Evolutionary conservation across 1,139 yeast genomes (phyloP).

Genomic region (Saccharomyces hybrid): DNA sequence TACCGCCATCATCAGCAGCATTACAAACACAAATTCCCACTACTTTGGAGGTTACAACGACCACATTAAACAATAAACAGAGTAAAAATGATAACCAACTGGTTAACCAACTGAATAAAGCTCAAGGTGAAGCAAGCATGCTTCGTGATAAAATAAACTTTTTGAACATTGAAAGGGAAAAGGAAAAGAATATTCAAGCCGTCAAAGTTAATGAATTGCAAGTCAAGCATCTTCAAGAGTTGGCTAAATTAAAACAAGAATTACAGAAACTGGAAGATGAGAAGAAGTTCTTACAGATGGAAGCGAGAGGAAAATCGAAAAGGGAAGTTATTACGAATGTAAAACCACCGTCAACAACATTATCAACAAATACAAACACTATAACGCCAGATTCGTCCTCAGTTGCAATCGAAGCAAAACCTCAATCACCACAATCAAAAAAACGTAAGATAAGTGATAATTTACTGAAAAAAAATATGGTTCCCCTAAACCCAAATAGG

Average conservation of each 20-base stretch:
- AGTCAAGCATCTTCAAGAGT: slow-evolving; percentile 39
- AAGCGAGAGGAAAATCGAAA: slow-evolving; percentile 28
- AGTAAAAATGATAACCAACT: not conserved
- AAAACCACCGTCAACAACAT: slow-evolving; percentile 7
- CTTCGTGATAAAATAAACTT: slow-evolving; percentile 55
- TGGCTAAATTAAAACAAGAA: slow-evolving; percentile 38
- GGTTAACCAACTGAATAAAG: slow-evolving; percentile 34
- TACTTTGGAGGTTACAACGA: not conserved
- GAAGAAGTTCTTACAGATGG: slow-evolving; percentile 51
- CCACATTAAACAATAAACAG: not conserved
- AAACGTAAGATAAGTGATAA: slow-evolving; percentile 21
- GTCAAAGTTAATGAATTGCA: slow-evolving; percentile 40
- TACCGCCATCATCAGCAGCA: slow-evolving; percentile 2
- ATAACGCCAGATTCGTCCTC: not conserved
- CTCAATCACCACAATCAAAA: slow-evolving; percentile 10
- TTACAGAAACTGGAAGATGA: slow-evolving; percentile 61
- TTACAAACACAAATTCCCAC: not conserved
- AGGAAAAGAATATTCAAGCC: slow-evolving; percentile 31
- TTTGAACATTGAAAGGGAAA: slow-evolving; percentile 34
- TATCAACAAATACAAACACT: slow-evolving; percentile 1
- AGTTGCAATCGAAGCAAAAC: not conserved
- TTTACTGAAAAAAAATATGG: slow-evolving; percentile 16
- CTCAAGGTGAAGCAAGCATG: slow-evolving; percentile 74
- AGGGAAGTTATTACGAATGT: slow-evolving; percentile 5
- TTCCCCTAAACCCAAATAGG: slow-evolving; percentile 15